Evolutionary conservation across 176 grass and related monocot genomes (phyloP), one percentile per base, ranked within the genome.

Genomic region (Musa schizocarpa): DNA sequence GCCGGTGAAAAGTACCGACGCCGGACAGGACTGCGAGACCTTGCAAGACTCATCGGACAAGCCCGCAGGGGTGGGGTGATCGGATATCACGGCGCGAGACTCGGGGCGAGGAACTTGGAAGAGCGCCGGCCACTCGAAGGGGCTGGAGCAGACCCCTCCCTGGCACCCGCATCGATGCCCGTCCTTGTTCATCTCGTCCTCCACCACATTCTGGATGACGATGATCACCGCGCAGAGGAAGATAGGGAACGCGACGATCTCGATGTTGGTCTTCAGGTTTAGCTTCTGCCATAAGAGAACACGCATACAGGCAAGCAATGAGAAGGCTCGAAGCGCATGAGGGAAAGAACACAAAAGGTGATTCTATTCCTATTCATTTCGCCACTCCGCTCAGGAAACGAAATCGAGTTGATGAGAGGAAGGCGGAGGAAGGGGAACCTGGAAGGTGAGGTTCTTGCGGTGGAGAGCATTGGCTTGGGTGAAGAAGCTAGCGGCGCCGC

Each of bases 391-490:
- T 43, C 34, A 43, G 34, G 34, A 6, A 43, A 43, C 68, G 75
- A 73, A 9, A 55, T 69, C 7, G 21, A 53, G 20, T 25, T 61
- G 54, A 81, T 53, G 50, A 20, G 9, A 19, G 29, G 50, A 11
- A 43, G 48, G 24, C 12, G 50, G 51, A 49, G 21, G 9, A 14
- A 24, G 19, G 29, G 43, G 19, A 68, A 91, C 94, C 88, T 98
- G 94, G 86, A 93, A 91, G 48, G 84, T 87, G 86, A 98, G 90
- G 85, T 98, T 98, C 90, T 98, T 98, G 81, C 90, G 85, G 81
- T 91, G 94, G 71, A 98, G 94, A 54, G 90, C 94, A 78, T 98
- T 93, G 68, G 94, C 94, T 80, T 98, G 94, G 54, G 94, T 93
- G 13, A 13, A 27, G 69, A 91, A 93, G 59, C 90, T 85, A 4